Percentiles rank a stretch among this genome's conserved stretches.
These are phyloP conservation scores for Dryas drummondii DNA, from an alignment of 306 rosid species.

Conservation along the genomic window DNA sequence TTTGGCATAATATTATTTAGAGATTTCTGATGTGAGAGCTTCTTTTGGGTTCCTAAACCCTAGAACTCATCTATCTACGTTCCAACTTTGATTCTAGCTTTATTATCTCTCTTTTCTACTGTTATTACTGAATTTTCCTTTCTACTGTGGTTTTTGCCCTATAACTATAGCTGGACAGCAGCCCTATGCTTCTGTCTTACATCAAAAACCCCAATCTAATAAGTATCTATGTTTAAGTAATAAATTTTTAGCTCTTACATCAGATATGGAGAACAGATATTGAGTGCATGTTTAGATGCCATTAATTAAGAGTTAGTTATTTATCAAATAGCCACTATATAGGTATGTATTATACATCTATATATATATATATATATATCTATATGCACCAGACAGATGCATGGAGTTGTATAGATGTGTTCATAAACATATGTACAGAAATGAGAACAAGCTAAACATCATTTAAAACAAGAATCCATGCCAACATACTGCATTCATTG, in stretches of 20 bases:
- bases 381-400: background rate
- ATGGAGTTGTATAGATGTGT: background rate
- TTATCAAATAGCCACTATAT: background rate
- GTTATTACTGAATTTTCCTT: no score
- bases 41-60: no score
- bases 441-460: background rate
- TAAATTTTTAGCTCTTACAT: background rate
- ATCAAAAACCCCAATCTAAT: background rate
- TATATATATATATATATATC: no score
- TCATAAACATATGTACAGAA: background rate
- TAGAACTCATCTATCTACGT: no score
- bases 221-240: background rate
- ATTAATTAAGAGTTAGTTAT: background rate
- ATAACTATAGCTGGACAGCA: no score
- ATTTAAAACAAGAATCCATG: background rate
- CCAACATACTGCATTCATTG: conserved; percentile 89
- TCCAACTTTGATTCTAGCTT: no score
- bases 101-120: no score
- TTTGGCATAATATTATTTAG: no score
- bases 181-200: no score
- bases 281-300: background rate
- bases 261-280: background rate
- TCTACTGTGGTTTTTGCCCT: no score
- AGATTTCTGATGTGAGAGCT: no score
- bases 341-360: no score